These are phyloP conservation scores for Fusarium albosuccineum DNA, from an alignment of 2,329 filamentous ascomycete species.

Conservation along the genomic window DNA sequence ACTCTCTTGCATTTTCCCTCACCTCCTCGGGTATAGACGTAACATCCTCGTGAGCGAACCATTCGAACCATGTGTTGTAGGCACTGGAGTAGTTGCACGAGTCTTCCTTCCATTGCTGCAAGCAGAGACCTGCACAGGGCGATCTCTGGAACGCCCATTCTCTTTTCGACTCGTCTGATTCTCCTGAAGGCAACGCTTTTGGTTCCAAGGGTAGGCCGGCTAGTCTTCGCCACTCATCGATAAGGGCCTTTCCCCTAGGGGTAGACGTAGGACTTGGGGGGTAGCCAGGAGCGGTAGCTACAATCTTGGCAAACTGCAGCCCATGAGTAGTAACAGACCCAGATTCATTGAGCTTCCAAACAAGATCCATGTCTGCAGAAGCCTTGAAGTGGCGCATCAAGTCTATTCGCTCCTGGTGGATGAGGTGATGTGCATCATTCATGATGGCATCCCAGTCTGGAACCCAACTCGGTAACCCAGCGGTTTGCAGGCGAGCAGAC, in stretches of 20 bases:
- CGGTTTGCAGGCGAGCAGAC: neutral
- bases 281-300: slow-evolving; percentile 1
- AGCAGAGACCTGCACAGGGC: slow-evolving; percentile 30
- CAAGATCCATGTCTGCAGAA: neutral
- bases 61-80: slow-evolving; percentile 8
- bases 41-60: slow-evolving; percentile 10
- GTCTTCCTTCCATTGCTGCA: slow-evolving; percentile 27
- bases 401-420: slow-evolving; percentile 5
- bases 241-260: neutral
- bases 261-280: slow-evolving; percentile 4
- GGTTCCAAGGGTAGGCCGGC: neutral
- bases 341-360: neutral
- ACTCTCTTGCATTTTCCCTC: neutral
- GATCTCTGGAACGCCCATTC: slow-evolving; percentile 9
- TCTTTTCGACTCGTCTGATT: slow-evolving; percentile 11
- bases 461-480: slow-evolving; percentile 12
- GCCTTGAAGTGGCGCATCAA: slow-evolving; percentile 3
- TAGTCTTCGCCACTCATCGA: neutral
- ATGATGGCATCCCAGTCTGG: slow-evolving; percentile 21
- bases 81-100: neutral
- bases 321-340: slow-evolving; percentile 2
- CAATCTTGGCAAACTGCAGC: slow-evolving; percentile 2
- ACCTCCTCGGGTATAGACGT: neutral
- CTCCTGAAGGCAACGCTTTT: neutral
- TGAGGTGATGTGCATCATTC: slow-evolving; percentile 12